Conservation (phyloP, 2,329 filamentous ascomycete genomes). For the Ambrosiella xylebori region DNA sequence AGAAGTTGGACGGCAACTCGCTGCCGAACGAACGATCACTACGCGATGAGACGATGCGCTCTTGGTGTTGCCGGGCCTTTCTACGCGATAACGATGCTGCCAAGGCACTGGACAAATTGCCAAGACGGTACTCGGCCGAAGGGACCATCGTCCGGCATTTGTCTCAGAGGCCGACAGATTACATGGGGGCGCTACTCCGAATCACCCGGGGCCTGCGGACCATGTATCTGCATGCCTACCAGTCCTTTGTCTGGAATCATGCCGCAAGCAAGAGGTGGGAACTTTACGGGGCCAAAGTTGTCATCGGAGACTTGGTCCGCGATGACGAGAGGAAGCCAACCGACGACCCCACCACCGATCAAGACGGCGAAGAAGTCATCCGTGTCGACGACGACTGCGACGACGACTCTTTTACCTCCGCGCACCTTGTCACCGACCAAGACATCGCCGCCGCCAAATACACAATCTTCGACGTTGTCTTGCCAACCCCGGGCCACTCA, state of each 20-base stretch:
- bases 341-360: constrained; percentile 20
- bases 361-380: constrained; percentile 44
- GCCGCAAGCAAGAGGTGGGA: constrained; percentile 68
- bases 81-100: constrained; percentile 30
- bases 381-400: constrained; percentile 30
- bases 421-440: constrained; percentile 55
- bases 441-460: constrained; percentile 64
- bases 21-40: constrained; percentile 33
- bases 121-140: constrained; percentile 70
- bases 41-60: constrained; percentile 62
- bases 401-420: constrained; percentile 32
- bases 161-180: constrained; percentile 46
- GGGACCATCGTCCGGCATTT: constrained; percentile 63
- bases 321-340: constrained; percentile 21
- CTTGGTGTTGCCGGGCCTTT: constrained; percentile 63
- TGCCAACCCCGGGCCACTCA: constrained; percentile 85
- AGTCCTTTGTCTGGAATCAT: constrained; percentile 86
- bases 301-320: constrained; percentile 74
- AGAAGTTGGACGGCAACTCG: constrained; percentile 24
- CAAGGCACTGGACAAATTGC: constrained; percentile 50
- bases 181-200: constrained; percentile 58
- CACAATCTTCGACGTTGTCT: constrained; percentile 71
- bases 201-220: constrained; percentile 70
- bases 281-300: constrained; percentile 51
- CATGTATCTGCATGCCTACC: constrained; percentile 96